Evolutionary conservation across 441 rosid genomes (phyloP).

Genomic region (Brassica hybrid): DNA sequence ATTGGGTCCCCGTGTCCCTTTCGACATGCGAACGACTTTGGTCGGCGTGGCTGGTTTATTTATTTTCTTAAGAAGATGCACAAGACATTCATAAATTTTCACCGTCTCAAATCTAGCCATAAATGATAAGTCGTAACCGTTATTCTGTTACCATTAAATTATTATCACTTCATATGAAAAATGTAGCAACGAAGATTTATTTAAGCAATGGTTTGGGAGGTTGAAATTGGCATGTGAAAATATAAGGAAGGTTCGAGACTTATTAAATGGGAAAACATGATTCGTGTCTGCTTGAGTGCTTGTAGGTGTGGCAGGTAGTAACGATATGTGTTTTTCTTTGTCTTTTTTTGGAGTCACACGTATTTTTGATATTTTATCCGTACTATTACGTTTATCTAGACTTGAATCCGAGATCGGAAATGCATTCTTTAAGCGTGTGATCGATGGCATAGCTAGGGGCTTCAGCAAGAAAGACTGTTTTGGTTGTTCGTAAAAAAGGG

Average conservation of each 20-base stretch:
- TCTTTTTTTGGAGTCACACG: constrained; percentile 14
- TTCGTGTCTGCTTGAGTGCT: constrained; percentile 33
- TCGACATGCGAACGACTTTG: constrained; percentile 42
- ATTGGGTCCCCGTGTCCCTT: constrained; percentile 31
- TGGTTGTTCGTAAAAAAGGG: not conserved
- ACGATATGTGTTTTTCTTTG: constrained; percentile 1
- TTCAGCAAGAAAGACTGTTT: no score
- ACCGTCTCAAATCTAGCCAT: constrained; percentile 14
- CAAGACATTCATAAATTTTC: constrained; percentile 12
- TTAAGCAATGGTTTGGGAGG: not conserved
- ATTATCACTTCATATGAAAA: not conserved
- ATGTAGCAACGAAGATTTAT: not conserved
- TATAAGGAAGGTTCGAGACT: constrained; percentile 13
- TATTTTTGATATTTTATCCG: not conserved
- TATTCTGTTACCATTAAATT: constrained; percentile 22
- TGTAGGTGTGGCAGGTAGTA: not conserved
- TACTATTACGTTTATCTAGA: not conserved
- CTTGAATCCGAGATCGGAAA: not conserved
- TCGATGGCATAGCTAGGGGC: not conserved
- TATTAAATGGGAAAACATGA: constrained; percentile 24
- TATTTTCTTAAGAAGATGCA: not conserved
- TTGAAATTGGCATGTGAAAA: constrained; percentile 14
- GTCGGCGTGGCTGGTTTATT: constrained; percentile 32
- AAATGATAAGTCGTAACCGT: constrained; percentile 19
- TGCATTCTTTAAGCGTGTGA: not conserved